Conservation (phyloP, 2,329 filamentous ascomycete species). For the Fusarium sp. region DNA sequence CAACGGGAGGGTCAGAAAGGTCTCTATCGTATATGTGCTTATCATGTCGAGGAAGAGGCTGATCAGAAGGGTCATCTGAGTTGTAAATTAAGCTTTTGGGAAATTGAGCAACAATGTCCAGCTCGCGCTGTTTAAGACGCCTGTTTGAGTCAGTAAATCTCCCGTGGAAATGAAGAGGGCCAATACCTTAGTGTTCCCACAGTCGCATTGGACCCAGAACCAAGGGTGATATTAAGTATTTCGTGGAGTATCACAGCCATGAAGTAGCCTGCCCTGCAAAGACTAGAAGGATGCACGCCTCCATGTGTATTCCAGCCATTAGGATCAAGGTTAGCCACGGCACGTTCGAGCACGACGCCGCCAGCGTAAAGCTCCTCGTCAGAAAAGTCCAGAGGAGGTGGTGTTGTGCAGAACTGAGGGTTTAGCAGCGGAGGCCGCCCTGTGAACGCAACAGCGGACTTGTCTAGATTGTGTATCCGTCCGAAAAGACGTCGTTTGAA, state of each 20-base stretch:
- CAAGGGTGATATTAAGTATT: background rate
- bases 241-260: slow-evolving; percentile 1
- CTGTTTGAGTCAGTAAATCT: fast-evolving
- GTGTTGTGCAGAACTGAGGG: background rate
- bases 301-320: background rate
- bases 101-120: background rate
- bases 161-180: fast-evolving
- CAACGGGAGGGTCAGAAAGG: background rate
- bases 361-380: slow-evolving; percentile 14
- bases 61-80: fast-evolving
- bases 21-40: background rate
- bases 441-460: slow-evolving; percentile 13
- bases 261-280: background rate
- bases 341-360: background rate
- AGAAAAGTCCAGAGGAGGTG: slow-evolving; percentile 1
- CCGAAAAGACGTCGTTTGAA: slow-evolving; percentile 1
- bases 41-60: background rate
- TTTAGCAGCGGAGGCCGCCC: slow-evolving; percentile 1
- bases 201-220: background rate
- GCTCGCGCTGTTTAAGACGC: background rate
- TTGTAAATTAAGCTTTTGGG: background rate
- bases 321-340: background rate
- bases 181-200: slow-evolving; percentile 4
- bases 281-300: background rate
- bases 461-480: slow-evolving; percentile 5